Evolutionary conservation across 441 rosid genomes (phyloP).

Genomic region (Populus hybrid): DNA sequence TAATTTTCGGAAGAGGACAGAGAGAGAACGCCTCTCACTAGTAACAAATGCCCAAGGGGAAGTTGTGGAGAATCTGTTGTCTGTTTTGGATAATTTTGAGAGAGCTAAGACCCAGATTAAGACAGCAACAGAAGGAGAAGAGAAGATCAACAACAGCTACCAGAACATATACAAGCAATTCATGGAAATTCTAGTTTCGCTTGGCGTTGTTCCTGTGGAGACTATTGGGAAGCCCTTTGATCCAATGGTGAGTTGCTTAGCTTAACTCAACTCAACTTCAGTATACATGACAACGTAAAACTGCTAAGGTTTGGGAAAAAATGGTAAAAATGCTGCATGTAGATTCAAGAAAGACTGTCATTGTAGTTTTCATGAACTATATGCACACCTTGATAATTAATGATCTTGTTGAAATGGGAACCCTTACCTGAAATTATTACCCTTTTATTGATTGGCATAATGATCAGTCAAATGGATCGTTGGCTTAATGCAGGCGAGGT

Average conservation of each 20-base stretch:
- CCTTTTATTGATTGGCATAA: constrained; percentile 25
- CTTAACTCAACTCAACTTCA: constrained; percentile 1
- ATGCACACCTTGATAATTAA: background rate
- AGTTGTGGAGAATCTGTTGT: constrained; percentile 71
- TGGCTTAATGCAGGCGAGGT: constrained; percentile 52
- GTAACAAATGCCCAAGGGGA: constrained; percentile 90
- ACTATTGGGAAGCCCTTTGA: constrained; percentile 83
- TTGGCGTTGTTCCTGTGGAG: constrained; percentile 81
- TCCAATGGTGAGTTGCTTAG: constrained; percentile 71
- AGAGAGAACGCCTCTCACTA: constrained; percentile 75
- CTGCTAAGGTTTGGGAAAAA: background rate
- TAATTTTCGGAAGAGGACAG: constrained; percentile 90
- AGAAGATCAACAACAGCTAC: constrained; percentile 80
- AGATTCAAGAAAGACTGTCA: background rate
- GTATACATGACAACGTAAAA: background rate
- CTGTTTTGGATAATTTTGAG: constrained; percentile 89
- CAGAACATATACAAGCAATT: constrained; percentile 96
- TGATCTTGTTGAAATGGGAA: background rate
- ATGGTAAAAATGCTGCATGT: background rate
- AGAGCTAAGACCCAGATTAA: constrained; percentile 88
- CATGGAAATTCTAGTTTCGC: constrained; percentile 67
- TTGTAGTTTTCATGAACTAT: background rate
- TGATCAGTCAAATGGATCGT: constrained; percentile 25
- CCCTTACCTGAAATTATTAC: background rate
- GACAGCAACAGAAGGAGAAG: constrained; percentile 85